These are phyloP conservation scores for Populus hybrid DNA, from an alignment of 441 rosid genomes.

Conservation along the genomic window DNA sequence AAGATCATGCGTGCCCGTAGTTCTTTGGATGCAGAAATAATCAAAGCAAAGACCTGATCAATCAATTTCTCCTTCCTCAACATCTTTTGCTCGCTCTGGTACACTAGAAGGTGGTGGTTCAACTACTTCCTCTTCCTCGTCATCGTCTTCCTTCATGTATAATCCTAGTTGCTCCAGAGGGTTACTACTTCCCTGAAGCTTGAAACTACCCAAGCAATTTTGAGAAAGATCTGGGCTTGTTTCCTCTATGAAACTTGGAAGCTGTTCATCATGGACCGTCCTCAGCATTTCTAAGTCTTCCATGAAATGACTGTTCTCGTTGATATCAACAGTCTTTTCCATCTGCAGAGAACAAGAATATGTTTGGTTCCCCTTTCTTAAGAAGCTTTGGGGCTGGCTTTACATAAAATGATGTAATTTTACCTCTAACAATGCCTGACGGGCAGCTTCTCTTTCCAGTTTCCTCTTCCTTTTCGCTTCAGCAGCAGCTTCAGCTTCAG, in stretches of 20 bases:
- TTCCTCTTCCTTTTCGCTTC: constrained; percentile 78
- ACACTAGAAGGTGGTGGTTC: constrained; percentile 34
- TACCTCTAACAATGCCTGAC: constrained; percentile 79
- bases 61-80: constrained; percentile 56
- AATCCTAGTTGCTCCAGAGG: constrained; percentile 83
- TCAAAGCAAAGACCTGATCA: constrained; percentile 14
- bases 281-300: constrained; percentile 83
- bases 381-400: neutral
- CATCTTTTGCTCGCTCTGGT: constrained; percentile 37
- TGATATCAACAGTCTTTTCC: constrained; percentile 89
- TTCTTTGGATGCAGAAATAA: neutral
- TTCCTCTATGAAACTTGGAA: constrained; percentile 53
- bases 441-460: constrained; percentile 86
- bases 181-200: constrained; percentile 56
- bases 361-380: neutral
- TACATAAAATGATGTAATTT: neutral
- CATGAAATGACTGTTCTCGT: constrained; percentile 70
- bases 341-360: constrained; percentile 44
- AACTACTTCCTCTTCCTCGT: constrained; percentile 57
- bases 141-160: constrained; percentile 79
- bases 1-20: neutral
- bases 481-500: constrained; percentile 77
- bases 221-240: constrained; percentile 42
- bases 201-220: constrained; percentile 59
- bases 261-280: constrained; percentile 38